A percentile compares a stretch with the other conserved stretches of the same genome.
Evolutionary conservation across 2,329 filamentous ascomycete species (phyloP).

Genomic region (Nemania diffusa): DNA sequence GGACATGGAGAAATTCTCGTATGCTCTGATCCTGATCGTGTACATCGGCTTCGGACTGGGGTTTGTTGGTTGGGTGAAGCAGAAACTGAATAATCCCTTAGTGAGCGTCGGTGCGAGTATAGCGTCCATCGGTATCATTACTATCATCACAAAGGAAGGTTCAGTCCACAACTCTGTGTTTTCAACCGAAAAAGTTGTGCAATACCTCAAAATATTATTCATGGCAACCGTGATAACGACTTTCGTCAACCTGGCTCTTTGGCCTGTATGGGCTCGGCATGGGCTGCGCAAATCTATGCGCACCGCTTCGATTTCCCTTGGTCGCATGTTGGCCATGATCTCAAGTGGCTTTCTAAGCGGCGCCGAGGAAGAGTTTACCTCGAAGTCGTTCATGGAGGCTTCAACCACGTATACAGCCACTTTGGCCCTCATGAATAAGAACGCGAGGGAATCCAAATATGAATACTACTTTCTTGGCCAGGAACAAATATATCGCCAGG

Average conservation of each 20-base stretch:
- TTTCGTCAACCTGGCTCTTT: slow-evolving; percentile 79
- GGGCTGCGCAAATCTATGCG: slow-evolving; percentile 79
- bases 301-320: slow-evolving; percentile 77
- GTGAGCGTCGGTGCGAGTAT: slow-evolving; percentile 88
- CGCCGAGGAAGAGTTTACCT: slow-evolving; percentile 78
- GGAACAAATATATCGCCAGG: slow-evolving; percentile 80
- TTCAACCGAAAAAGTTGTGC: slow-evolving; percentile 81
- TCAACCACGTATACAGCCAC: slow-evolving; percentile 72
- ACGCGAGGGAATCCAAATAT: slow-evolving; percentile 85
- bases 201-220: slow-evolving; percentile 85
- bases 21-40: slow-evolving; percentile 80
- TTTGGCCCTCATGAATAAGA: slow-evolving; percentile 77
- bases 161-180: slow-evolving; percentile 85
- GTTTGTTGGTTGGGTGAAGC: slow-evolving; percentile 88
- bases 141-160: slow-evolving; percentile 89
- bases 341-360: slow-evolving; percentile 86
- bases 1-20: slow-evolving; percentile 75
- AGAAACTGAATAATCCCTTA: slow-evolving; percentile 78
- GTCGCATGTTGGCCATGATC: slow-evolving; percentile 83
- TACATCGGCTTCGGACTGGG: slow-evolving; percentile 90
- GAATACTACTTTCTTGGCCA: slow-evolving; percentile 87
- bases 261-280: slow-evolving; percentile 79
- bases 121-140: slow-evolving; percentile 88
- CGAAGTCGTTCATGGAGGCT: slow-evolving; percentile 71
- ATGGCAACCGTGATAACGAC: slow-evolving; percentile 79